Evolutionary conservation across 805 yeast genomes (phyloP).

Genomic region (Lachancea sp.): DNA sequence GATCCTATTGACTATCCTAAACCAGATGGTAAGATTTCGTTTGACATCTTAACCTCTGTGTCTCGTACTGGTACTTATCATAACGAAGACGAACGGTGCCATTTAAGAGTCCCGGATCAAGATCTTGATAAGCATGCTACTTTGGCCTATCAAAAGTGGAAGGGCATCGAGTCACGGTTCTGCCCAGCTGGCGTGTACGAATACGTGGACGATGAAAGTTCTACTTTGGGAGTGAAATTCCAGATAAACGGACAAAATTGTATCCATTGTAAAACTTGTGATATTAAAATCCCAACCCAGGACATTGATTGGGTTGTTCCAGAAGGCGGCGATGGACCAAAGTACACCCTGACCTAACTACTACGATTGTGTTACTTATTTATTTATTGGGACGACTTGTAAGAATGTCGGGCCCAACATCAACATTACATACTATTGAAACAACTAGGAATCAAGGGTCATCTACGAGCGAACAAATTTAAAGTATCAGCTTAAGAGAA

Average conservation of each 20-base stretch:
- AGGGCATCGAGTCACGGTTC: conserved; percentile 86
- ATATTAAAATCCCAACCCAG: conserved; percentile 91
- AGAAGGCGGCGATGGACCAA: conserved; percentile 98
- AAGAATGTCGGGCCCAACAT: too few relatives aligned
- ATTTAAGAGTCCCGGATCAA: conserved; percentile 63
- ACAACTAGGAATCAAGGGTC: too few relatives aligned
- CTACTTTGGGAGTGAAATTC: conserved; percentile 63
- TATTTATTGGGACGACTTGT: conserved; percentile 5
- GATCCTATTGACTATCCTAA: conserved; percentile 83
- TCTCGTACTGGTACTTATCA: conserved; percentile 95
- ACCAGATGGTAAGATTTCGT: conserved; percentile 89
- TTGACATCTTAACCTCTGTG: conserved; percentile 90
- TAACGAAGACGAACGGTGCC: conserved; percentile 89
- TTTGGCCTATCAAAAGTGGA: conserved; percentile 61
- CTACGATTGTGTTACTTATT: not conserved
- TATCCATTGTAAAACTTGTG: conserved; percentile 97
- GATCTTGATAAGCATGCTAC: conserved; percentile 61
- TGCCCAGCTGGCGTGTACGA: conserved; percentile 99
- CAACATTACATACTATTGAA: too few relatives aligned
- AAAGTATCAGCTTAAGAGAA: too few relatives aligned
- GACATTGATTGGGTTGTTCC: conserved; percentile 97
- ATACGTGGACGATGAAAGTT: conserved; percentile 59
- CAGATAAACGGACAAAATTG: conserved; percentile 96
- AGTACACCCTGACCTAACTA: conserved; percentile 70
- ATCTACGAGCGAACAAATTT: too few relatives aligned